A percentile compares a stretch with the other conserved stretches of the same genome.
These are phyloP conservation scores for Tilletia indica DNA, from an alignment of 1,284 basidiomycete genomes.

Conservation along the genomic window DNA sequence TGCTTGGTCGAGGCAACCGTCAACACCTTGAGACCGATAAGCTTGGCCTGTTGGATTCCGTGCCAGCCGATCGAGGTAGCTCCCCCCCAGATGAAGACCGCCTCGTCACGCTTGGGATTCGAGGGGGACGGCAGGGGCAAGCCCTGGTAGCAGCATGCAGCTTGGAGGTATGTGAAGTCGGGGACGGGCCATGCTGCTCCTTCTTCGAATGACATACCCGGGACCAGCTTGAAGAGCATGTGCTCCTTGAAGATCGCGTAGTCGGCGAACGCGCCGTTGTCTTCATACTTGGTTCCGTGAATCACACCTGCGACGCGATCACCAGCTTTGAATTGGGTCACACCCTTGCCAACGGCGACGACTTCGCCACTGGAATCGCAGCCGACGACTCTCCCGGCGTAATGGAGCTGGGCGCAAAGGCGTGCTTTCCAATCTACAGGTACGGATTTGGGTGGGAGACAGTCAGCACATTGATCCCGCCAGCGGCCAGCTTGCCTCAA, in stretches of 20 bases:
- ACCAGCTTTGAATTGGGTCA: constrained; percentile 2
- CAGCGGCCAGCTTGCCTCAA: no score
- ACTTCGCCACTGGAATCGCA: constrained; percentile 17
- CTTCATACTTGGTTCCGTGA: constrained; percentile 11
- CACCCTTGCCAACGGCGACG: constrained; percentile 18
- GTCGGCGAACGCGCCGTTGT: constrained; percentile 21
- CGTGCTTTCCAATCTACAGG: not conserved
- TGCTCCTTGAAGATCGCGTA: constrained; percentile 17
- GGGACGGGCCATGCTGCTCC: constrained; percentile 18
- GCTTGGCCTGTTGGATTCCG: constrained; percentile 19
- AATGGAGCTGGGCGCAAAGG: not conserved
- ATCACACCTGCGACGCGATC: constrained; percentile 17
- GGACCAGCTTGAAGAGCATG: constrained; percentile 15
- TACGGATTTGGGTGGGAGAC: no score
- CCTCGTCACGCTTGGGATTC: constrained; percentile 11
- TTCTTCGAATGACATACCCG: constrained; percentile 18
- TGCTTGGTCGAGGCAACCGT: constrained; percentile 18
- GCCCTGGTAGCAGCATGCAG: constrained; percentile 11
- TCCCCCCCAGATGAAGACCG: constrained; percentile 19
- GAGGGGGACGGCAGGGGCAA: constrained; percentile 1
- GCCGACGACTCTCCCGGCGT: not conserved
- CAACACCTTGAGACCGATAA: constrained; percentile 19
- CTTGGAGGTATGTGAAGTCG: constrained; percentile 19
- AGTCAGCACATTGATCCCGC: no score
- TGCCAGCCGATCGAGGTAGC: constrained; percentile 20